These are phyloP conservation scores for Tripterygium wilfordii DNA, from an alignment of 177 flowering plant genomes.

Conservation along the genomic window DNA sequence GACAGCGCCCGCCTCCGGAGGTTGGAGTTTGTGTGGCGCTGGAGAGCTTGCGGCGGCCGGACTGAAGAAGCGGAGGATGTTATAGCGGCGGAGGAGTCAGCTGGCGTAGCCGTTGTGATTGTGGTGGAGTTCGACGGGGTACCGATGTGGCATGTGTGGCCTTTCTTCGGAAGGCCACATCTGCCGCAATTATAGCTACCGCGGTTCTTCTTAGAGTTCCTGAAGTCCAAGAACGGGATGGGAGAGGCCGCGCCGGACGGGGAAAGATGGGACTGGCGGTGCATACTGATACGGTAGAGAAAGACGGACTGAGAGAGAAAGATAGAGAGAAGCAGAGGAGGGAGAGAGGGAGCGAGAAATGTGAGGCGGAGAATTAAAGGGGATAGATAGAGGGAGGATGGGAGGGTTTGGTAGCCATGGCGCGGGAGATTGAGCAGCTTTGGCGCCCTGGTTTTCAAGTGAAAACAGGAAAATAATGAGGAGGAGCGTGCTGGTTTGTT, in stretches of 20 bases:
- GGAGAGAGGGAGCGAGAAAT: constrained; percentile 1
- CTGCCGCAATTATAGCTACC: constrained; percentile 94
- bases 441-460: too few relatives aligned
- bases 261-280: constrained; percentile 18
- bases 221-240: constrained; percentile 12
- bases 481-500: too few relatives aligned
- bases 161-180: constrained; percentile 88
- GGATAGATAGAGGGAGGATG: constrained; percentile 9
- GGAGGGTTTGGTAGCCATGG: background rate
- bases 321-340: constrained; percentile 7
- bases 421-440: too few relatives aligned
- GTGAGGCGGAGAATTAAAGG: background rate
- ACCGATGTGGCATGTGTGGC: constrained; percentile 50
- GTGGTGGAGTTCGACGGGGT: constrained; percentile 14
- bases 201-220: constrained; percentile 60
- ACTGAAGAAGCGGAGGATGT: constrained; percentile 8
- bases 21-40: constrained; percentile 21
- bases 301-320: constrained; percentile 9
- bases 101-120: constrained; percentile 11
- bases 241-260: constrained; percentile 10
- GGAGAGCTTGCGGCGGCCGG: constrained; percentile 14
- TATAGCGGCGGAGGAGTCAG: constrained; percentile 21
- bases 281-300: constrained; percentile 8
- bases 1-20: constrained; percentile 69
- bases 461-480: too few relatives aligned